Percentiles rank a stretch among this genome's conserved stretches.
Evolutionary conservation across 2,329 filamentous ascomycete species (phyloP).

Genomic region (Diplodia corticola): DNA sequence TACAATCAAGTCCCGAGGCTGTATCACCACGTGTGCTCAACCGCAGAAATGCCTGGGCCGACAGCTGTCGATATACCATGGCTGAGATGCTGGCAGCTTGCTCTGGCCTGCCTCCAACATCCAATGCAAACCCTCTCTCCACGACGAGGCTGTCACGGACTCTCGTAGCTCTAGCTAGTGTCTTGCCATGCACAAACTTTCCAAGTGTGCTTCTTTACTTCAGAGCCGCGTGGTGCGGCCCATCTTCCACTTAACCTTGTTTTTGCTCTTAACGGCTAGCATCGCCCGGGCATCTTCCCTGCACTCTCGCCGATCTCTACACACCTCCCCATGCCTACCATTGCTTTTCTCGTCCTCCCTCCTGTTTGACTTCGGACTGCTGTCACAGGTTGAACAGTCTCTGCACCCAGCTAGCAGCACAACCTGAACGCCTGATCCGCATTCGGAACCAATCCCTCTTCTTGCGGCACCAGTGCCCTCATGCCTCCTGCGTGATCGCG

Average conservation of each 20-base stretch:
- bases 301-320: background rate
- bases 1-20: constrained; percentile 2
- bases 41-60: too few species aligned
- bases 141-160: background rate
- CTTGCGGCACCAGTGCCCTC: background rate
- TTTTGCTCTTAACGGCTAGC: background rate
- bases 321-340: background rate
- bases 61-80: too few species aligned
- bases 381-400: background rate
- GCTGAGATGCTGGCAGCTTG: too few species aligned
- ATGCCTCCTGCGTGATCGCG: background rate
- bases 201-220: background rate
- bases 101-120: background rate
- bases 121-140: background rate
- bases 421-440: background rate
- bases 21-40: background rate
- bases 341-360: constrained; percentile 7
- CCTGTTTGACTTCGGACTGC: constrained; percentile 10
- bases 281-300: constrained; percentile 12
- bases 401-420: background rate
- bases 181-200: background rate
- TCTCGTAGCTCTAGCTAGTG: background rate
- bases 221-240: background rate
- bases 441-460: background rate
- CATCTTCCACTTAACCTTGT: constrained; percentile 4